A percentile compares a stretch with the other conserved stretches of the same genome.
phyloP scores from a whole-genome alignment of 2,329 filamentous ascomycete species.

The Harringtonia aguacate region DNA sequence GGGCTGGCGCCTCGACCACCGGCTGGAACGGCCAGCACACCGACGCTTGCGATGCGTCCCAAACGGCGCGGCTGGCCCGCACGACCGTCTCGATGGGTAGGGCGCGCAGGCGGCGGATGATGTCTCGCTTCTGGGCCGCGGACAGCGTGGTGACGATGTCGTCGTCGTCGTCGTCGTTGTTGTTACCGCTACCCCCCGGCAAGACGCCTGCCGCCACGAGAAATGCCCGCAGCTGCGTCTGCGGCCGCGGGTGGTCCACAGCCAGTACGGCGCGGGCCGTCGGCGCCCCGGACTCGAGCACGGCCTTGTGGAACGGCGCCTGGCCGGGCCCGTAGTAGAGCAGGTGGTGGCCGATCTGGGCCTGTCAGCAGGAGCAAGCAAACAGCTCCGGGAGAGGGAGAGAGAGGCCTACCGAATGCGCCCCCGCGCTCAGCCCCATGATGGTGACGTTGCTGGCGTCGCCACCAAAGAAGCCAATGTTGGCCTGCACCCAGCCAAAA shows the following conservation, averaged over 20 bases:
- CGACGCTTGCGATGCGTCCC: constrained; percentile 27
- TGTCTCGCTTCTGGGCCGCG: constrained; percentile 27
- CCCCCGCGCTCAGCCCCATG: constrained; percentile 51
- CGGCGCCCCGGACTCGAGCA: constrained; percentile 47
- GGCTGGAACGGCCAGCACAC: constrained; percentile 59
- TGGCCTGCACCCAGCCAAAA: constrained; percentile 49
- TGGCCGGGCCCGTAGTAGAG: constrained; percentile 31
- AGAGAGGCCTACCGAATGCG: constrained; percentile 39
- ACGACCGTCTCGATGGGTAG: constrained; percentile 27
- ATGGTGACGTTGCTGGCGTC: constrained; percentile 46
- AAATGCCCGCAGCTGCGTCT: constrained; percentile 44
- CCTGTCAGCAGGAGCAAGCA: not conserved
- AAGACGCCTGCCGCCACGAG: constrained; percentile 37
- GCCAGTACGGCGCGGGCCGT: constrained; percentile 42
- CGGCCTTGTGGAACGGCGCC: constrained; percentile 39
- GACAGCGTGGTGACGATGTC: not conserved
- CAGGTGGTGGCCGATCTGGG: constrained; percentile 56
- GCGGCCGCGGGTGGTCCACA: constrained; percentile 44
- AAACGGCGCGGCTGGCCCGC: constrained; percentile 31
- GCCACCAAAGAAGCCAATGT: constrained; percentile 50
- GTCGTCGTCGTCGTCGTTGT: not conserved
- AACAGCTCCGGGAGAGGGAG: not conserved
- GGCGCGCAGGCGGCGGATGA: constrained; percentile 40
- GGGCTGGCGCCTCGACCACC: constrained; percentile 55
- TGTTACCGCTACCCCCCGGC: too few relatives aligned